Percentiles rank a stretch among this genome's conserved stretches.
Evolutionary conservation across 2,329 filamentous ascomycete species (phyloP).

Genomic region (Penicillium sclerotigenum): DNA sequence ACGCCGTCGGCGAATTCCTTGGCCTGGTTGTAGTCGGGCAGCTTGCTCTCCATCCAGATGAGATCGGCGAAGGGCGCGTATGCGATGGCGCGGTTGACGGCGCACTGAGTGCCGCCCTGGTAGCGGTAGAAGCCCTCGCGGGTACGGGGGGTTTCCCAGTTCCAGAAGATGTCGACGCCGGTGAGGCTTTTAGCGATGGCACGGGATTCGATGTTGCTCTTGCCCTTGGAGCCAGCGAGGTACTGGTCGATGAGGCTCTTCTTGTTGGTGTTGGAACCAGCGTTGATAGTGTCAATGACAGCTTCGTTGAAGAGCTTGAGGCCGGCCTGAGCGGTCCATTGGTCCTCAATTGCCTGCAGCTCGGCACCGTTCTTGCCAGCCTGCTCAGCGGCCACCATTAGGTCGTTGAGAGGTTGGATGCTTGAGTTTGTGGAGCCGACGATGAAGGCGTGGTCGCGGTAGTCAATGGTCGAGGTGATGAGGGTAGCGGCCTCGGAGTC

Average conservation of each 20-base stretch:
- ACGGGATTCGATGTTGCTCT: slow-evolving; percentile 78
- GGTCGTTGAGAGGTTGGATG: slow-evolving; percentile 79
- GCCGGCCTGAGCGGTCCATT: slow-evolving; percentile 73
- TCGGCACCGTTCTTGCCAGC: slow-evolving; percentile 75
- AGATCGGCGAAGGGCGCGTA: slow-evolving; percentile 92
- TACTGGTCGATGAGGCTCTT: slow-evolving; percentile 65
- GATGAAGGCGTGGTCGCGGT: slow-evolving; percentile 92
- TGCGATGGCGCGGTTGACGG: slow-evolving; percentile 83
- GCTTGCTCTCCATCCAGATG: slow-evolving; percentile 99
- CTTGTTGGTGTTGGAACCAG: slow-evolving; percentile 64
- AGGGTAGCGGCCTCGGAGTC: slow-evolving; percentile 97
- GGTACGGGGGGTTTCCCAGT: slow-evolving; percentile 93
- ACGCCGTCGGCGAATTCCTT: slow-evolving; percentile 91
- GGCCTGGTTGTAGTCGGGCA: slow-evolving; percentile 87
- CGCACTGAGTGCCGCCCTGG: slow-evolving; percentile 85
- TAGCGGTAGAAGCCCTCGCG: slow-evolving; percentile 94
- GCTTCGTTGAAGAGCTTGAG: slow-evolving; percentile 90
- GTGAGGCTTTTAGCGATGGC: slow-evolving; percentile 73
- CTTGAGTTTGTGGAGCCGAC: slow-evolving; percentile 81
- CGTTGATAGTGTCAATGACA: slow-evolving; percentile 76
- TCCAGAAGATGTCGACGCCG: slow-evolving; percentile 79
- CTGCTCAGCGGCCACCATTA: slow-evolving; percentile 83
- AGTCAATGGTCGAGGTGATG: slow-evolving; percentile 94
- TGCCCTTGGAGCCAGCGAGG: slow-evolving; percentile 67
- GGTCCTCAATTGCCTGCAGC: slow-evolving; percentile 88